Percentiles rank a stretch among this genome's conserved stretches.
Evolutionary conservation across 768 basidiomycete genomes (phyloP).

Genomic region (Stropharia rugosoannulata): DNA sequence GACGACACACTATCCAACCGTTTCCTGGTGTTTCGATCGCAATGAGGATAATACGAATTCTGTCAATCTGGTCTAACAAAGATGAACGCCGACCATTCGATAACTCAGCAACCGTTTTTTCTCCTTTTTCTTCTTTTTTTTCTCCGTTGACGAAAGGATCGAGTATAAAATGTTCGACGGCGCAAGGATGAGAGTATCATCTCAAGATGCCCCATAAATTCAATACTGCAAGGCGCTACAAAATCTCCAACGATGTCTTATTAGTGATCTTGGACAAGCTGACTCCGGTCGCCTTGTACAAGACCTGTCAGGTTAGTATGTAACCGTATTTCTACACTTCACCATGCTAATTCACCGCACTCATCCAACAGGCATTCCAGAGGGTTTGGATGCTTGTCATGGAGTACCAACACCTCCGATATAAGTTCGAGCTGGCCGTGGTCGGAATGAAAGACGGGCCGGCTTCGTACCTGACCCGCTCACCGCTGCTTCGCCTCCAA

Average conservation of each 20-base stretch:
- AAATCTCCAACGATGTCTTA: conserved; percentile 51
- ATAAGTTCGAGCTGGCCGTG: conserved; percentile 47
- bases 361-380: conserved; percentile 38
- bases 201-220: conserved; percentile 47
- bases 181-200: conserved; percentile 27
- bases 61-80: conserved; percentile 37
- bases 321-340: not conserved
- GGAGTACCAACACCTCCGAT: conserved; percentile 47
- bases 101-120: conserved; percentile 41
- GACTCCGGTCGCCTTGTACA: conserved; percentile 46
- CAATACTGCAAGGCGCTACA: conserved; percentile 43
- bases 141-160: conserved; percentile 31
- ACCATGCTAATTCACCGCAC: conserved; percentile 8
- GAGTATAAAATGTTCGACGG: conserved; percentile 48
- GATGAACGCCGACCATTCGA: conserved; percentile 35
- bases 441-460: conserved; percentile 53
- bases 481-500: conserved; percentile 42
- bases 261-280: conserved; percentile 47
- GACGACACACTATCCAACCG: conserved; percentile 41
- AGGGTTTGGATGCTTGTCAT: conserved; percentile 44
- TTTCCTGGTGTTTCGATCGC: conserved; percentile 40
- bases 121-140: conserved; percentile 40
- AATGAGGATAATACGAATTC: conserved; percentile 43
- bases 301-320: conserved; percentile 42
- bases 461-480: conserved; percentile 33